phyloP scores from a whole-genome alignment of 2,329 filamentous ascomycete genomes.

The Botryotinia calthae region DNA sequence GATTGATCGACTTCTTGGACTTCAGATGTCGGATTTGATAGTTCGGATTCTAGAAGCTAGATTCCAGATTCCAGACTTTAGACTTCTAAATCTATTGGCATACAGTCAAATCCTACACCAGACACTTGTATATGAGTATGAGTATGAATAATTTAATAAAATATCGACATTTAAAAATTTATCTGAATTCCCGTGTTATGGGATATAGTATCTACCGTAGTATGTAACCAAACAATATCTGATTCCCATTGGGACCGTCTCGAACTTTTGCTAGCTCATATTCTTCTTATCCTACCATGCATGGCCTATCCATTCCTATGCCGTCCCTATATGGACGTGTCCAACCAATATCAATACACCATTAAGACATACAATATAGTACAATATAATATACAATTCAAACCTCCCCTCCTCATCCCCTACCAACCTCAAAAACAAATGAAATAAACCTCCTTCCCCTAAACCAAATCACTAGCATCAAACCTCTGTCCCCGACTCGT shows the following conservation, averaged over 20 bases:
- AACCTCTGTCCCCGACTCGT: not conserved
- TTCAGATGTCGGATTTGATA: not conserved
- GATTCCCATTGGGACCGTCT: not conserved
- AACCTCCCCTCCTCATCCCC: not conserved
- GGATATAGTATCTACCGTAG: not conserved
- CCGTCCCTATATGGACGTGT: not conserved
- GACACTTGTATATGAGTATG: not conserved
- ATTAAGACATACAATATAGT: constrained; percentile 1
- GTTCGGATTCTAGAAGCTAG: not conserved
- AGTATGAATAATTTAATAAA: not conserved
- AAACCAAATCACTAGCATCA: constrained; percentile 12
- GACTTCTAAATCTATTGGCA: not conserved
- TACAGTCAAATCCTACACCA: not conserved
- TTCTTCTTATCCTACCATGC: not conserved
- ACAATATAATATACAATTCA: not conserved
- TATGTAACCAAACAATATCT: not conserved
- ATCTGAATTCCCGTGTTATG: not conserved
- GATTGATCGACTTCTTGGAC: not conserved
- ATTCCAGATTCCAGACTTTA: not conserved
- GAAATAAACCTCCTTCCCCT: not conserved
- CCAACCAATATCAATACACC: not conserved
- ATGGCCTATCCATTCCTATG: not conserved
- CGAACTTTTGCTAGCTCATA: not conserved
- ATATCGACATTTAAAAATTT: not conserved
- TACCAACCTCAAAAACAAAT: not conserved